Percentiles rank a stretch among this genome's conserved stretches.
Evolutionary conservation across 208 protist genomes (phyloP).

Genomic region (Eutreptiella sp.): DNA sequence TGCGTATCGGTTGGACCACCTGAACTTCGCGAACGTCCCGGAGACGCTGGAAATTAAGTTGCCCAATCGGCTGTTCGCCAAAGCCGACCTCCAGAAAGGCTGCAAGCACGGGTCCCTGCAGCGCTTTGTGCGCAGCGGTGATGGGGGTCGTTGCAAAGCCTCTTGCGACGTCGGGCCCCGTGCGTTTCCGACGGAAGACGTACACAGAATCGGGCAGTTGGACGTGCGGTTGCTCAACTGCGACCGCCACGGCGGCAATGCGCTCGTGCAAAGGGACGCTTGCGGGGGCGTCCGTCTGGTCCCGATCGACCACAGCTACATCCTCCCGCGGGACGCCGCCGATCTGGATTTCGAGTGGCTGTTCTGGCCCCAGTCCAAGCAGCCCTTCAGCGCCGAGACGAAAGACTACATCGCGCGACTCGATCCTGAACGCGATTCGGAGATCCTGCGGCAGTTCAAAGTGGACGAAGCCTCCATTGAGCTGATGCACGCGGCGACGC

Average conservation of each 20-base stretch:
- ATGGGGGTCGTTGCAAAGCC: no score
- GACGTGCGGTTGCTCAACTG: conserved; percentile 64
- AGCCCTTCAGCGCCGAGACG: conserved; percentile 43
- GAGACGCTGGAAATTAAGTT: conserved; percentile 50
- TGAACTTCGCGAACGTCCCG: conserved; percentile 51
- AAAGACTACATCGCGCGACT: conserved; percentile 50
- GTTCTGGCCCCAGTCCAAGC: conserved; percentile 61
- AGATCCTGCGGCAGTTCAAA: conserved; percentile 36
- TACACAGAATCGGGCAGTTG: conserved; percentile 59
- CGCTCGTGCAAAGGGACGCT: conserved; percentile 37
- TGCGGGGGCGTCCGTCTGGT: conserved; percentile 45
- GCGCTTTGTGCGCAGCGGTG: conserved; percentile 47
- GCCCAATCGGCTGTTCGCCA: neutral
- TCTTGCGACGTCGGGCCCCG: conserved; percentile 54
- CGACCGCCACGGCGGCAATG: conserved; percentile 64
- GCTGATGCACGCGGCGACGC: conserved; percentile 11
- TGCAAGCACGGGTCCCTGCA: conserved; percentile 60
- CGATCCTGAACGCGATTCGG: conserved; percentile 51
- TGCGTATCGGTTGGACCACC: conserved; percentile 57
- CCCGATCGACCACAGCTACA: conserved; percentile 75
- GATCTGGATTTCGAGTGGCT: conserved; percentile 74
- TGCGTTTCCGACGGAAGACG: conserved; percentile 49
- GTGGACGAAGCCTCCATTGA: conserved; percentile 21
- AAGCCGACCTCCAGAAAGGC: no score
- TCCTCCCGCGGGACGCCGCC: conserved; percentile 56